Evolutionary conservation across 164 flowering plant species (phyloP), one percentile per base, ranked within the genome.

Genomic region (Aristolochia fimbriata): DNA sequence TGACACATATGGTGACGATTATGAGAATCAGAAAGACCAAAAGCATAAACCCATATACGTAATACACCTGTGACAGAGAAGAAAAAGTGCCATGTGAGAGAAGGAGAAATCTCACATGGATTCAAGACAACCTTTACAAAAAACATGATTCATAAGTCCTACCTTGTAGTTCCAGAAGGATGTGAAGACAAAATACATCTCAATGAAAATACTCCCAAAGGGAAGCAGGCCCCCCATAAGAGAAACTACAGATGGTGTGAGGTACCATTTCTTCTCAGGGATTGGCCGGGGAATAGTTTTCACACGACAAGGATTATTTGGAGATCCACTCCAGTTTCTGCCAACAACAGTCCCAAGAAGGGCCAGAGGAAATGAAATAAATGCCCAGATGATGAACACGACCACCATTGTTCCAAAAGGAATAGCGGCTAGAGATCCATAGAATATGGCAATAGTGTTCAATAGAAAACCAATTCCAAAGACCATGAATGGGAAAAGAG

Each of bases 141-240:
- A 15, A 45, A 2, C 21, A 33, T 30, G 22, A 8, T 9, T 50
- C 23, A 37, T 10, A 51, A 22, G 6, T 8, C 12, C 16, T 75
- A 93, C 99, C 97, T 93, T 93, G 87, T 93, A 93, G 75, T 93
- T 93, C 99, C 99, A 93, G 77, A 93, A 90, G 66, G 99, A 93
- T 19, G 99, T 93, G 80, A 93, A 93, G 66, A 93, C 95, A 71
- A 93, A 93, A 67, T 93, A 93, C 99, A 90, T 93, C 76, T 93
- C 99, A 66, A 93, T 93, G 75, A 93, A 93, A 58, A 93, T 93
- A 80, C 82, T 93, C 51, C 99, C 99, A 77, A 93, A 93, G 3
- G 99, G 99, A 63, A 93, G 83, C 61, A 93, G 68, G n/a, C 99
- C 99, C 45, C 99, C 99, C 97, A 93, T 90, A 66, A 93, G 68